phyloP scores from a whole-genome alignment of 768 basidiomycete species.

The Trametes punicea region DNA sequence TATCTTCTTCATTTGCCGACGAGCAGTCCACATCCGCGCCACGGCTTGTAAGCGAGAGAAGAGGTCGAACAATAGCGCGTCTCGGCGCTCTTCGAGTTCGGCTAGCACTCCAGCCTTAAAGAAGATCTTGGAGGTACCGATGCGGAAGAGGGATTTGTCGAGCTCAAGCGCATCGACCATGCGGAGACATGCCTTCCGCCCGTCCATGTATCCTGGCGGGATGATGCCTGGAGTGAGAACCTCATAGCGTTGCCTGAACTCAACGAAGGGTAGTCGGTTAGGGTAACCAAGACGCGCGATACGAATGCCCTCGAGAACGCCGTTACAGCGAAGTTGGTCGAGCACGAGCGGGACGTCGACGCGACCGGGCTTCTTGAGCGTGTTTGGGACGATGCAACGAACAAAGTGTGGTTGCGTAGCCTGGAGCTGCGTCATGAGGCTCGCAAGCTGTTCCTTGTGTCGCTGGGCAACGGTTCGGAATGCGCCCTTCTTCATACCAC shows the following conservation, averaged over 20 bases:
- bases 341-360: constrained; percentile 93
- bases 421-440: constrained; percentile 86
- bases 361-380: constrained; percentile 83
- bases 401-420: constrained; percentile 98
- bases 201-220: constrained; percentile 96
- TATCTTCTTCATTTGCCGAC: constrained; percentile 91
- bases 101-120: constrained; percentile 98
- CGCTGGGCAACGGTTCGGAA: constrained; percentile 95
- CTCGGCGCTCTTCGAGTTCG: constrained; percentile 90
- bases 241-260: constrained; percentile 97
- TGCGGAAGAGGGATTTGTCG: constrained; percentile 79
- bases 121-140: constrained; percentile 97
- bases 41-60: constrained; percentile 87
- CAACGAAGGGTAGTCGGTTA: constrained; percentile 93
- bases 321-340: constrained; percentile 96
- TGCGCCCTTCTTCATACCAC: constrained; percentile 87
- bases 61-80: constrained; percentile 81
- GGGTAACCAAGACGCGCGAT: constrained; percentile 97
- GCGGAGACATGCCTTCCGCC: constrained; percentile 86
- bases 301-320: constrained; percentile 97
- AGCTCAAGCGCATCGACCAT: constrained; percentile 90
- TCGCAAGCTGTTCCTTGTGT: constrained; percentile 92
- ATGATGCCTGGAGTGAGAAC: constrained; percentile 92
- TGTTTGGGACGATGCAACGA: constrained; percentile 95
- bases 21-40: constrained; percentile 79